Evolutionary conservation across 345 rosid species (phyloP).

Genomic region (Salix brachista): DNA sequence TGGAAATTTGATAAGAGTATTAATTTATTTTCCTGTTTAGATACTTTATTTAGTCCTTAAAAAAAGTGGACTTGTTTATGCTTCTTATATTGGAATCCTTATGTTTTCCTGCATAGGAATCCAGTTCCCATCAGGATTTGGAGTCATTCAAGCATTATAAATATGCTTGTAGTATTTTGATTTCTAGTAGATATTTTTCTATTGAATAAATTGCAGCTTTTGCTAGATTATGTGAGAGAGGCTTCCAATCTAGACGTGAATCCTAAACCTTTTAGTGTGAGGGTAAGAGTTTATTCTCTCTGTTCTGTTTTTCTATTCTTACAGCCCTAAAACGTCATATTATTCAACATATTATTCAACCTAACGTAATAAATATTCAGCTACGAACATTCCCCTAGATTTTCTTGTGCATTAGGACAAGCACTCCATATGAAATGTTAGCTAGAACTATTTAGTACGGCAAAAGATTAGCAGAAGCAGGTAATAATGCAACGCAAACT

Average conservation of each 20-base stretch:
- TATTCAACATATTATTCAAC: too few relatives aligned
- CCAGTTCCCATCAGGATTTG: not conserved
- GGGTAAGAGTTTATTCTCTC: not conserved
- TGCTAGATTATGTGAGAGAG: not conserved
- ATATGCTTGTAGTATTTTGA: not conserved
- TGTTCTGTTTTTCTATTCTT: not conserved
- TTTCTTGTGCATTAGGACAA: not conserved
- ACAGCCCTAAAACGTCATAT: not conserved
- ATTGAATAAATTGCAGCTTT: not conserved
- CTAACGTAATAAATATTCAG: not conserved
- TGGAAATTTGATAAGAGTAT: not conserved
- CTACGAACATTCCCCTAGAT: not conserved
- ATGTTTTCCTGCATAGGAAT: not conserved
- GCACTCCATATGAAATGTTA: not conserved
- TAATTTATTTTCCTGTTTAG: not conserved
- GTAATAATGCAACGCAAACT: not conserved
- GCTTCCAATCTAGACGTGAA: not conserved
- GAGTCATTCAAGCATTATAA: not conserved
- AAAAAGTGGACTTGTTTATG: not conserved
- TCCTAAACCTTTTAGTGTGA: not conserved
- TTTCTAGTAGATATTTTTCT: not conserved
- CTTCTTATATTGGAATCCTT: not conserved
- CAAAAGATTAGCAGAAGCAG: not conserved
- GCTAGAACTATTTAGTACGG: not conserved
- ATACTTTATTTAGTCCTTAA: not conserved